Conservation (phyloP, 805 yeast genomes). For the Wickerhamiella australiensis region DNA sequence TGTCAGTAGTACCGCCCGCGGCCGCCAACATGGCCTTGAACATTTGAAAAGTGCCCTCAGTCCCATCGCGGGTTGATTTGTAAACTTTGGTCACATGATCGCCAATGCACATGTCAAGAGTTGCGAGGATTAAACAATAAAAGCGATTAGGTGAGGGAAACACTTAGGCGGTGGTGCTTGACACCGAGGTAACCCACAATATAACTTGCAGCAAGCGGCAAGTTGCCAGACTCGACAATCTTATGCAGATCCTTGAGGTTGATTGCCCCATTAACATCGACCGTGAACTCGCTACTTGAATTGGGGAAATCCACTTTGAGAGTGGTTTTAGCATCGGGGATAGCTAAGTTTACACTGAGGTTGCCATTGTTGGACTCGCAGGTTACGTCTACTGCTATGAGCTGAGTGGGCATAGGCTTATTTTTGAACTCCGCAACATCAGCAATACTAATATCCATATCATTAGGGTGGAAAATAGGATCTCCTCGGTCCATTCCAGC, state of each 20-base stretch:
- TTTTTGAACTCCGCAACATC: constrained; percentile 20
- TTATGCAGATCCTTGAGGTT: constrained; percentile 16
- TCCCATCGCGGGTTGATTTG: neutral
- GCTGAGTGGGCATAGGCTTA: constrained; percentile 16
- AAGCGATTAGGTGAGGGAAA: neutral
- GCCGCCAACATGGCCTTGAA: constrained; percentile 13
- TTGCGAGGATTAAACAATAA: too few relatives aligned
- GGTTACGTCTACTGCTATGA: constrained; percentile 13
- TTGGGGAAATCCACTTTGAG: neutral
- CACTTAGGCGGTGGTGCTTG: constrained; percentile 15
- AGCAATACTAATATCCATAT: constrained; percentile 21
- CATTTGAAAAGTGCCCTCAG: neutral
- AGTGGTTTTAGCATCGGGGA: constrained; percentile 5
- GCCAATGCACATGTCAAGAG: neutral
- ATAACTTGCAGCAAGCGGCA: constrained; percentile 19
- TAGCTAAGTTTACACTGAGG: neutral
- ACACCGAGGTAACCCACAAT: constrained; percentile 16
- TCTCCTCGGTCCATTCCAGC: constrained; percentile 16
- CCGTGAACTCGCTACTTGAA: neutral
- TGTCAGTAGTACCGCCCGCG: constrained; percentile 8
- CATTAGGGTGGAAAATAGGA: constrained; percentile 12
- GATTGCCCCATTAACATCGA: constrained; percentile 14
- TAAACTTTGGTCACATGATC: neutral
- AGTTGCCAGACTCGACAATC: constrained; percentile 13
- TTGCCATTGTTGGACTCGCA: neutral